These are phyloP conservation scores for Aspergillus jensenii DNA, from an alignment of 2,329 filamentous ascomycete species.

Conservation along the genomic window DNA sequence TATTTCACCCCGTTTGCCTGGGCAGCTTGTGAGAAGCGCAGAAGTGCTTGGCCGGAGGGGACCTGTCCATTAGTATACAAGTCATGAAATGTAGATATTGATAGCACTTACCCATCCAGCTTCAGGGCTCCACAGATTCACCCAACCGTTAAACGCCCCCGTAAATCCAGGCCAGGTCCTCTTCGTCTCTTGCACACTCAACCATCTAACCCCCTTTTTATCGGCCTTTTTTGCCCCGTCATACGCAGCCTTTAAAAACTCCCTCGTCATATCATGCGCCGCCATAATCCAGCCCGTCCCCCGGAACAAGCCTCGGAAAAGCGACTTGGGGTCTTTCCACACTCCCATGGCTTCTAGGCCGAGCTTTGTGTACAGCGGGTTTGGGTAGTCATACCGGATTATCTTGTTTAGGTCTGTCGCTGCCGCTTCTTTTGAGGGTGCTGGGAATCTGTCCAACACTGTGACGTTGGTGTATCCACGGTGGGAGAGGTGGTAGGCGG, in stretches of 20 bases:
- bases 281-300: conserved; percentile 2
- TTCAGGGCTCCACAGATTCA: background rate
- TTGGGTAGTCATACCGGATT: conserved; percentile 2
- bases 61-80: too few species aligned
- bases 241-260: too few species aligned
- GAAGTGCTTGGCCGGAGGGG: too few species aligned
- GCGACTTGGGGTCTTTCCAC: background rate
- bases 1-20: background rate
- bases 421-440: conserved; percentile 1
- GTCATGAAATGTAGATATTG: too few species aligned
- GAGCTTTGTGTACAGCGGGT: background rate
- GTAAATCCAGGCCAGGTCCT: too few species aligned
- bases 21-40: background rate
- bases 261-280: background rate
- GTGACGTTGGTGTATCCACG: background rate
- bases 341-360: background rate
- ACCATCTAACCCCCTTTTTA: too few species aligned
- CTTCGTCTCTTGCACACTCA: too few species aligned
- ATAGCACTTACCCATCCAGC: background rate
- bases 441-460: background rate
- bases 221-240: too few species aligned
- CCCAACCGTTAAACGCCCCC: background rate
- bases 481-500: conserved; percentile 2
- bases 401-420: conserved; percentile 4
- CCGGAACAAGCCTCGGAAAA: background rate